Evolutionary conservation across 257 asterid genomes (phyloP).

Genomic region (Nicotiana attenuata): DNA sequence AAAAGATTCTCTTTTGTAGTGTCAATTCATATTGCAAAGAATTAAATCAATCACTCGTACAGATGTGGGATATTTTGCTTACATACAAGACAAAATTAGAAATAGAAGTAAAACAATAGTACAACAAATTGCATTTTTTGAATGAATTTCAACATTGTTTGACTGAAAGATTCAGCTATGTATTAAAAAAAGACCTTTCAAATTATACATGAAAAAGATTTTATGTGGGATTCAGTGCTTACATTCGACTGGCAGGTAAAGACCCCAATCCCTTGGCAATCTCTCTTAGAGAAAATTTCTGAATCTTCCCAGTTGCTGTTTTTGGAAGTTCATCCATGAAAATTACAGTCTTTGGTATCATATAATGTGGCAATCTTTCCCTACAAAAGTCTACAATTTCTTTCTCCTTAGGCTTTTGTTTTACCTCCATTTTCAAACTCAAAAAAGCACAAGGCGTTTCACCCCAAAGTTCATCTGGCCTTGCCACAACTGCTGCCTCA

Average conservation of each 20-base stretch:
- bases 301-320: constrained; percentile 63
- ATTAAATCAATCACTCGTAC: background rate
- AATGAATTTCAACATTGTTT: background rate
- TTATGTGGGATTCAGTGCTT: background rate
- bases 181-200: background rate
- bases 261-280: constrained; percentile 38
- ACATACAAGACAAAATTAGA: background rate
- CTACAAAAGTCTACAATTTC: constrained; percentile 53
- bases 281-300: constrained; percentile 48
- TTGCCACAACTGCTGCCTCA: constrained; percentile 89
- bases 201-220: background rate
- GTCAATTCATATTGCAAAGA: background rate
- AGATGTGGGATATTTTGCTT: background rate
- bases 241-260: constrained; percentile 35
- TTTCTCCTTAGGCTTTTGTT: constrained; percentile 24
- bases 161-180: background rate
- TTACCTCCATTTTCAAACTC: constrained; percentile 38
- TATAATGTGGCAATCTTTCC: constrained; percentile 54
- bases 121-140: background rate
- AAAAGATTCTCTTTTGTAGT: background rate
- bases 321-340: constrained; percentile 67
- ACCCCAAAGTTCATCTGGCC: constrained; percentile 74
- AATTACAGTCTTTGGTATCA: constrained; percentile 72
- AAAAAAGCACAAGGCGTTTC: constrained; percentile 81
- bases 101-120: background rate